Evolutionary conservation across 1,139 yeast species (phyloP), one percentile per base, ranked within the genome.

Genomic region (Kurtzmaniella quercitrusa): DNA sequence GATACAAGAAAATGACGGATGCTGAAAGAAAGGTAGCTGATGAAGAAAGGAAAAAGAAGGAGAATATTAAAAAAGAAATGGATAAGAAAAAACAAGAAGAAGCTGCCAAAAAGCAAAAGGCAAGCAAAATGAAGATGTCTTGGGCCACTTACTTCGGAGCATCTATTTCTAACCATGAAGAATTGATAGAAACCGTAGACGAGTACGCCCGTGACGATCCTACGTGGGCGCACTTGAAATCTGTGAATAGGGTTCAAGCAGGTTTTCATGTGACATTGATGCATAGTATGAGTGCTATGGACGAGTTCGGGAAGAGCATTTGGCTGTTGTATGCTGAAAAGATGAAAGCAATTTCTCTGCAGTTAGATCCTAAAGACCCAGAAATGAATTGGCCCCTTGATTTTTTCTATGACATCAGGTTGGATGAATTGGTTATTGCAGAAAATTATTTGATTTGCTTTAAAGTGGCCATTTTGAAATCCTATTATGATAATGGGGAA

Each of bases 231-330:
- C 25, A 43, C 6, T 49, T 70, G 29, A 59, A 68, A 38, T 42
- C 56, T 0, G 50, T 47, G 0, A 53, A 63, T 2, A 64, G 82
- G 34, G 60, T 84, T 0, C 90, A 84, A 53, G 44, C 57, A 0
- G 73, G 70, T 34, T 85, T 89, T 54, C 98, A 93, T 58, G 79
- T 91, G 1, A 93, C 98, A 0, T 60, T 91, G 38, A 78, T 81
- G 0, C 98, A 93, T 58, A 50, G 58, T 0, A 55, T 59, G 14
- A 59, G 65, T 9, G 53, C 63, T 11, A 65, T 60, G 34, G 56
- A 42, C 2, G 49, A 52, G 25, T 58, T 58, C 37, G 58, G 59
- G 41, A 54, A 52, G n/a, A 46, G 47, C 31, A 42, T 36, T 11
- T 36, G 38, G 38, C 16, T n/a, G 23, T 36, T 36, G 12, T 36